Percentiles rank a stretch among this genome's conserved stretches.
Conservation (phyloP, 306 rosid genomes). For the Lotus japonicus region DNA sequence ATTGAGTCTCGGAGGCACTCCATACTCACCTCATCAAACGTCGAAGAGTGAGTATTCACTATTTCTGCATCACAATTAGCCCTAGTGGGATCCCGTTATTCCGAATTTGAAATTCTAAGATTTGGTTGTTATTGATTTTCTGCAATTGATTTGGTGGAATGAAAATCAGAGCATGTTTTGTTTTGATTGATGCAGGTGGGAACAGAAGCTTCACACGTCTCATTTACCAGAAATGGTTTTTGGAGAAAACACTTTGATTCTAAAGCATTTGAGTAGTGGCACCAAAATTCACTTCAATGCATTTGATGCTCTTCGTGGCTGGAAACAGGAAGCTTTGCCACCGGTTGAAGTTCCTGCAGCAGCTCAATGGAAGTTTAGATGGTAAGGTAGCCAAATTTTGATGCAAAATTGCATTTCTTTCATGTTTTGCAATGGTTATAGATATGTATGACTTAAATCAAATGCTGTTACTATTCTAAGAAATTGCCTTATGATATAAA, state of each 20-base stretch:
- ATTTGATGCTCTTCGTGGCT: slow-evolving; percentile 82
- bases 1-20: slow-evolving; percentile 67
- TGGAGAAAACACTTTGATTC: slow-evolving; percentile 66
- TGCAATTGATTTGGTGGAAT: too few relatives aligned
- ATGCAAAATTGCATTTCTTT: not conserved
- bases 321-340: slow-evolving; percentile 95
- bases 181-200: slow-evolving; percentile 56
- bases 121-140: not conserved
- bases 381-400: slow-evolving; percentile 31
- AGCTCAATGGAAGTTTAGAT: slow-evolving; percentile 90
- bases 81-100: slow-evolving; percentile 1
- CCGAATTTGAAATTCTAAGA: not conserved
- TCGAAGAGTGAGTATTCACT: slow-evolving; percentile 31
- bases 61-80: not conserved
- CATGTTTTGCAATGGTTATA: not conserved
- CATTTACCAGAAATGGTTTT: slow-evolving; percentile 98
- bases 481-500: slow-evolving; percentile 3
- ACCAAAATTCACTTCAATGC: slow-evolving; percentile 73
- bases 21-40: slow-evolving; percentile 63
- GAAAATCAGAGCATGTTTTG: not conserved
- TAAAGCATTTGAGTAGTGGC: slow-evolving; percentile 69
- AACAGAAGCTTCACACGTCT: slow-evolving; percentile 66
- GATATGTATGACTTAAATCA: not conserved
- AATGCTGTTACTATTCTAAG: too few relatives aligned
- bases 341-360: slow-evolving; percentile 99